Evolutionary conservation across 192 early-diverging fungal genomes (phyloP).

Genomic region (Mortierella antarctica): DNA sequence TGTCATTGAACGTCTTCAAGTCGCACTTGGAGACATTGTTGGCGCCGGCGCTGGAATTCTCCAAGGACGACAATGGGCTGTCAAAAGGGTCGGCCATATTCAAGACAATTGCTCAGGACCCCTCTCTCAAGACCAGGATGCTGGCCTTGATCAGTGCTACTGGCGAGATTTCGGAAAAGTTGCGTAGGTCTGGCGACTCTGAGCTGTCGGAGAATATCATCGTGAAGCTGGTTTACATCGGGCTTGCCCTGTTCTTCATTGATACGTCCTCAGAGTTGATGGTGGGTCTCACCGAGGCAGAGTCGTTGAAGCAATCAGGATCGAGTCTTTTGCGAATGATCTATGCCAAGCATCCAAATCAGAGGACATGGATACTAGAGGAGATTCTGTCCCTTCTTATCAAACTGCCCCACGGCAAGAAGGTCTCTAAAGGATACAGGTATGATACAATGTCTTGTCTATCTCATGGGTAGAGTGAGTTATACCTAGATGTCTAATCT

Average conservation of each 20-base stretch:
- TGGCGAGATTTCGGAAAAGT: conserved; percentile 15
- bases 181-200: background rate
- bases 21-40: conserved; percentile 22
- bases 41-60: conserved; percentile 27
- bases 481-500: background rate
- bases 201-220: conserved; percentile 61
- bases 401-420: conserved; percentile 71
- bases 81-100: background rate
- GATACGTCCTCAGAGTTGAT: conserved; percentile 33
- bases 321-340: conserved; percentile 40
- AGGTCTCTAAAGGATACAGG: conserved; percentile 62
- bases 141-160: conserved; percentile 15
- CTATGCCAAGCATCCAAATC: conserved; percentile 66
- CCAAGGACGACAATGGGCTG: conserved; percentile 6
- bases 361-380: conserved; percentile 86
- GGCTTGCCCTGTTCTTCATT: conserved; percentile 63
- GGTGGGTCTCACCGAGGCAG: conserved; percentile 35
- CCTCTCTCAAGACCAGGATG: background rate
- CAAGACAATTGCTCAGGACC: background rate
- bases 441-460: background rate
- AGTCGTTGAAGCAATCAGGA: conserved; percentile 38
- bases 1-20: conserved; percentile 27
- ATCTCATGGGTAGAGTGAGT: too few relatives aligned
- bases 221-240: conserved; percentile 60
- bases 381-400: conserved; percentile 84